phyloP scores from a whole-genome alignment of 2,329 filamentous ascomycete species.

The Trichoderma afroharzianum region DNA sequence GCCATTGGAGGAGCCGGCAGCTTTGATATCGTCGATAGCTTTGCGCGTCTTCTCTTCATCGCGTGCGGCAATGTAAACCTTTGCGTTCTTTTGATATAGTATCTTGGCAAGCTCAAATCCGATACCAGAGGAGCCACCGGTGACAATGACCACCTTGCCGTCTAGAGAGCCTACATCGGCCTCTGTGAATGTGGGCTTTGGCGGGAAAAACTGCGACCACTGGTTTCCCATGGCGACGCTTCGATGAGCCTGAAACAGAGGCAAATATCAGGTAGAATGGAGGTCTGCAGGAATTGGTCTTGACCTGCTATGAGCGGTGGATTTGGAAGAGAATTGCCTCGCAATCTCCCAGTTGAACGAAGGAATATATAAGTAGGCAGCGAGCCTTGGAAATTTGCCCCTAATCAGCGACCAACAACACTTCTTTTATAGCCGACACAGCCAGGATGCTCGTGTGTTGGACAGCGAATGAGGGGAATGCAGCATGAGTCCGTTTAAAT shows the following conservation, averaged over 20 bases:
- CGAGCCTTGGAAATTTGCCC: neutral
- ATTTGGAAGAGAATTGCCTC: neutral
- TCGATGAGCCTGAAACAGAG: neutral
- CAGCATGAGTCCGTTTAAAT: neutral
- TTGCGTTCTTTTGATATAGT: slow-evolving; percentile 48
- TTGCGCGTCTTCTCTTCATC: slow-evolving; percentile 36
- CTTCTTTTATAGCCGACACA: neutral
- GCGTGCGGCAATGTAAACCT: slow-evolving; percentile 49
- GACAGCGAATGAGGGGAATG: neutral
- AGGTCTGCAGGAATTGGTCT: neutral
- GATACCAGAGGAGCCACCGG: slow-evolving; percentile 34
- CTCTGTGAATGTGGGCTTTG: slow-evolving; percentile 15
- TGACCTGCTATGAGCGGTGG: neutral
- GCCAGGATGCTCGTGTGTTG: neutral
- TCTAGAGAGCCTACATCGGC: neutral
- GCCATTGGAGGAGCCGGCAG: slow-evolving; percentile 35
- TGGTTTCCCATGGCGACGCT: slow-evolving; percentile 12
- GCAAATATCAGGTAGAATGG: neutral
- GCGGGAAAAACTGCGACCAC: slow-evolving; percentile 17
- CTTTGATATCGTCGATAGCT: slow-evolving; percentile 41
- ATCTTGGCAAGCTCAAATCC: slow-evolving; percentile 49
- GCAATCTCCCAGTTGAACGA: neutral
- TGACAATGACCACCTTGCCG: slow-evolving; percentile 37
- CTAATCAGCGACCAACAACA: neutral
- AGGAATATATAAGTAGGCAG: neutral